Percentiles rank a stretch among this genome's conserved stretches.
phyloP scores from a whole-genome alignment of 805 yeast genomes.

The Ogataea neopini region DNA sequence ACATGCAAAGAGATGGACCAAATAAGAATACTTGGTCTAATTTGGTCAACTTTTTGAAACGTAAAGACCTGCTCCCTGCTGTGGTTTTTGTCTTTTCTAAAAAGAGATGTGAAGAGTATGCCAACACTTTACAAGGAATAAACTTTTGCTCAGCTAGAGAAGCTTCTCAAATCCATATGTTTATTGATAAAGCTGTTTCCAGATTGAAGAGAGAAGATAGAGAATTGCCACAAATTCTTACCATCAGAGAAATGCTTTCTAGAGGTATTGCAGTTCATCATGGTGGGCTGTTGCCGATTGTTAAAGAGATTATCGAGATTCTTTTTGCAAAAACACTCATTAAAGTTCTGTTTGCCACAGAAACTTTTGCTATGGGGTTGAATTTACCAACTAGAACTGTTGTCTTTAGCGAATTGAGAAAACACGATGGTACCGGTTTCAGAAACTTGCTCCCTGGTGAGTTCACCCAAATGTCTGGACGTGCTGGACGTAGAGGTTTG shows the following conservation, averaged over 20 bases:
- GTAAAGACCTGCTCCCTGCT: conserved; percentile 78
- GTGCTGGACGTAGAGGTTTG: conserved; percentile 97
- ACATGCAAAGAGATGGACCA: conserved; percentile 61
- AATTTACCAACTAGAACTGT: conserved; percentile 97
- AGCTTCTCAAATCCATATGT: conserved; percentile 89
- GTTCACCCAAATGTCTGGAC: conserved; percentile 98
- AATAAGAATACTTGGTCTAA: conserved; percentile 77
- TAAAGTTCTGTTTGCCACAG: conserved; percentile 93
- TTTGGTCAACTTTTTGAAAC: conserved; percentile 67
- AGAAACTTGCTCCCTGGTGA: conserved; percentile 91
- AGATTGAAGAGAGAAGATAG: conserved; percentile 90
- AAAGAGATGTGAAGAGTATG: conserved; percentile 91
- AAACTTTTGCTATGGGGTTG: conserved; percentile 98
- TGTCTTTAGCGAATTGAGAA: conserved; percentile 79
- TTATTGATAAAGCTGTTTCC: conserved; percentile 84
- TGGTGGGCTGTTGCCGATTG: conserved; percentile 90
- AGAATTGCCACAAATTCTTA: conserved; percentile 86
- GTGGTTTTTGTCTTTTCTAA: conserved; percentile 93
- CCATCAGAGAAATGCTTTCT: conserved; percentile 76
- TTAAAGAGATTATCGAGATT: conserved; percentile 90
- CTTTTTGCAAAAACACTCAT: conserved; percentile 83
- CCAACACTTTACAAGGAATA: conserved; percentile 68
- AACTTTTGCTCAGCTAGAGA: conserved; percentile 85
- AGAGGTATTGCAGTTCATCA: conserved; percentile 97
- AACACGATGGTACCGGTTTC: conserved; percentile 86